Evolutionary conservation across 441 rosid genomes (phyloP), one percentile per base, ranked within the genome.

Genomic region (Gossypium davidsonii): DNA sequence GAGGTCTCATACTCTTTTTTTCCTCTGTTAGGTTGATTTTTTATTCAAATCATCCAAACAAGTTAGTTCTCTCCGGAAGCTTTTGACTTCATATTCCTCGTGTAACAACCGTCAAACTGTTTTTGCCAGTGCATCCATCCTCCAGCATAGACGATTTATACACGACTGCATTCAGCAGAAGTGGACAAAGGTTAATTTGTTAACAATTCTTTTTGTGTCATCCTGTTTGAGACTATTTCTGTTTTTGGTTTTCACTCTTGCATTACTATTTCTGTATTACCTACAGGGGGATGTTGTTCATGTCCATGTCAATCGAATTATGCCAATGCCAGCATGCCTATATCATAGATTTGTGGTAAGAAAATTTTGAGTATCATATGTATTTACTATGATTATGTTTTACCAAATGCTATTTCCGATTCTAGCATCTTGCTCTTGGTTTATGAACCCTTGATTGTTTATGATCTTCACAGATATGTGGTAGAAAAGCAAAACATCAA

Each of bases 61-160:
- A 87, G 91, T 84, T 73, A 87, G 91, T 76, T 86, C 89, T 75
- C 82, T 92, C 60, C 77, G 87, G 77, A 92, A 87, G 91, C 90
- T 94, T 72, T 76, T 94, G 85, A 89, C 90, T 5, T 78, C 79
- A n/a, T 92, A 88, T 76, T 92, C 97, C 2, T 90, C 93, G 10
- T 84, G 89, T 82, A 80, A 81, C 74, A 81, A 71, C 78, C 88
- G 90, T 53, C 97, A 88, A 84, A 94, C 94, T 4, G 83, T 94
- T 81, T 89, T 94, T 74, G 94, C 96, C 31, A 89, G 98, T 81
- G 98, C 98, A 67, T 92, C 98, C 71, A 88, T 92, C 67, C 97
- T 97, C 51, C 96, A 92, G 79, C 97, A 90, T 71, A 87, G 83
- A 39, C 82, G 91, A 77, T 94, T 94, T 79, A 66, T 92, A 61